A percentile compares a stretch with the other conserved stretches of the same genome.
These are phyloP conservation scores for Massariosphaeria phaeospora DNA, from an alignment of 495 filamentous ascomycete species.

Conservation along the genomic window DNA sequence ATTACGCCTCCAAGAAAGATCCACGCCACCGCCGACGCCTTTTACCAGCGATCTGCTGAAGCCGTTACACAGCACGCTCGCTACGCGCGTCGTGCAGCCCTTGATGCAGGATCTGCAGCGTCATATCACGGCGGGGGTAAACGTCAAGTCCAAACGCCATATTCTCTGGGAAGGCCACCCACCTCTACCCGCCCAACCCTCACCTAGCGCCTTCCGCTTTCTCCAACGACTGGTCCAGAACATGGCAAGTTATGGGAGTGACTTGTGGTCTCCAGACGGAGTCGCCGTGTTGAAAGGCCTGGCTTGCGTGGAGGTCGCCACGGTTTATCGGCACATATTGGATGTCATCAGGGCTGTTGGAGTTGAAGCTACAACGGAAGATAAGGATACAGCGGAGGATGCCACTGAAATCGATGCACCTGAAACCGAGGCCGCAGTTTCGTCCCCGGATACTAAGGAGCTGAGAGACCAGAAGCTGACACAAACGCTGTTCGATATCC, in stretches of 20 bases:
- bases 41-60: slow-evolving; percentile 11
- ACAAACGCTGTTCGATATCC: slow-evolving; percentile 74
- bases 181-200: slow-evolving; percentile 73
- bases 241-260: slow-evolving; percentile 67
- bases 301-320: slow-evolving; percentile 37
- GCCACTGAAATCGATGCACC: slow-evolving; percentile 3
- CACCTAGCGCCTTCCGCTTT: slow-evolving; percentile 69
- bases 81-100: slow-evolving; percentile 1
- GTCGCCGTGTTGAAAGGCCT: slow-evolving; percentile 57
- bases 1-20: slow-evolving; percentile 27
- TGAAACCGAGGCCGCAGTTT: not conserved
- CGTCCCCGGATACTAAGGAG: slow-evolving; percentile 4
- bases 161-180: slow-evolving; percentile 76
- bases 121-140: not conserved
- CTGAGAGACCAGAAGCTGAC: slow-evolving; percentile 42
- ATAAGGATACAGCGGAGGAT: not conserved
- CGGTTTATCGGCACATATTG: slow-evolving; percentile 2
- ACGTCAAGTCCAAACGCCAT: not conserved
- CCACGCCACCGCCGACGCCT: slow-evolving; percentile 4
- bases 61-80: slow-evolving; percentile 30
- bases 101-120: slow-evolving; percentile 9
- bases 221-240: slow-evolving; percentile 57
- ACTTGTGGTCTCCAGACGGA: slow-evolving; percentile 77
- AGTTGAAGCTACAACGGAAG: not conserved
- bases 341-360: not conserved